phyloP scores from a whole-genome alignment of 371 early-diverging fungal genomes.

The Syncephalastrum sp. region DNA sequence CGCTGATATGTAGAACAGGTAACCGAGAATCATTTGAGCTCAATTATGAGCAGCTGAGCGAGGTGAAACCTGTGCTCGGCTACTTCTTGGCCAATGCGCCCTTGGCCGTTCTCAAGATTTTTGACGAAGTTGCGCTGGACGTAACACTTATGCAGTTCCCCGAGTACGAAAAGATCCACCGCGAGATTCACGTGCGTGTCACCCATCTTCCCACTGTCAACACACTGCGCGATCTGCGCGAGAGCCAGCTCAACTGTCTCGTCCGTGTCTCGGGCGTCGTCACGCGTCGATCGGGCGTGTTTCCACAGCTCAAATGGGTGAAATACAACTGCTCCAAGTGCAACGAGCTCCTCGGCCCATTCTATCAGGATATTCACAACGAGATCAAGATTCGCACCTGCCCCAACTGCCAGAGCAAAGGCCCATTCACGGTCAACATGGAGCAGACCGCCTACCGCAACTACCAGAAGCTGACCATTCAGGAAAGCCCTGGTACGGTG shows the following conservation, averaged over 20 bases:
- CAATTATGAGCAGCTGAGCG: conserved; percentile 77
- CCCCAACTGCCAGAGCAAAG: conserved; percentile 91
- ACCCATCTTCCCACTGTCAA: conserved; percentile 86
- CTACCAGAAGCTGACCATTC: conserved; percentile 97
- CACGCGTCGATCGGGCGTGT: conserved; percentile 93
- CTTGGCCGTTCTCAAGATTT: conserved; percentile 81
- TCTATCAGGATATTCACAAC: conserved; percentile 86
- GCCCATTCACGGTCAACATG: conserved; percentile 91
- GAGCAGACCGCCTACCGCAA: conserved; percentile 98
- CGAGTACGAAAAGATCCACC: conserved; percentile 89
- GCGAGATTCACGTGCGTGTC: conserved; percentile 95
- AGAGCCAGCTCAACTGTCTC: conserved; percentile 91
- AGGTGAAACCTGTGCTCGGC: conserved; percentile 80
- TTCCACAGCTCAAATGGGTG: conserved; percentile 97
- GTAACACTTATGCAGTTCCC: conserved; percentile 90
- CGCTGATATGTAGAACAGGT: conserved; percentile 27
- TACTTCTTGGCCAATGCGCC: conserved; percentile 90
- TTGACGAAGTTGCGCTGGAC: conserved; percentile 92
- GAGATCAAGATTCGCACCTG: conserved; percentile 91
- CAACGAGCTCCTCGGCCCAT: conserved; percentile 93
- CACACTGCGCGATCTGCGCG: conserved; percentile 91
- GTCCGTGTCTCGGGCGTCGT: conserved; percentile 97
- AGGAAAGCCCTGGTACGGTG: conserved; percentile 98
- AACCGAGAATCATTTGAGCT: conserved; percentile 92
- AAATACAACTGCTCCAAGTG: conserved; percentile 98